Conservation (phyloP, 164 flowering plant species). For the Vitis vinifera region ASM3070453v1 NC_081806.1:2765501-2766000, state of each 20-base stretch:
- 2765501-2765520: neutral
- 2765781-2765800: neutral
- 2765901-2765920: constrained; percentile 6
- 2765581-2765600: neutral
- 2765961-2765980: neutral
- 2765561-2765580: neutral
- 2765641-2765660: constrained; percentile 7
- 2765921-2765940: constrained; percentile 16
- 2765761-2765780: neutral
- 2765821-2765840: neutral
- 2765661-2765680: neutral
- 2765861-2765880: neutral
- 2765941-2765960: neutral
- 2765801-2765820: neutral
- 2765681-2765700: neutral
- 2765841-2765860: neutral
- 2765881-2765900: neutral
- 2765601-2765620: neutral
- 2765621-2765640: constrained; percentile 1
- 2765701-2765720: constrained; percentile 1
- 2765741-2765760: neutral
- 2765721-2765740: neutral
- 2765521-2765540: neutral
- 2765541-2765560: constrained; percentile 2
- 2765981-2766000: neutral